Conservation (phyloP, 116 monocot species). For the Trichopus zeylanicus region DNA sequence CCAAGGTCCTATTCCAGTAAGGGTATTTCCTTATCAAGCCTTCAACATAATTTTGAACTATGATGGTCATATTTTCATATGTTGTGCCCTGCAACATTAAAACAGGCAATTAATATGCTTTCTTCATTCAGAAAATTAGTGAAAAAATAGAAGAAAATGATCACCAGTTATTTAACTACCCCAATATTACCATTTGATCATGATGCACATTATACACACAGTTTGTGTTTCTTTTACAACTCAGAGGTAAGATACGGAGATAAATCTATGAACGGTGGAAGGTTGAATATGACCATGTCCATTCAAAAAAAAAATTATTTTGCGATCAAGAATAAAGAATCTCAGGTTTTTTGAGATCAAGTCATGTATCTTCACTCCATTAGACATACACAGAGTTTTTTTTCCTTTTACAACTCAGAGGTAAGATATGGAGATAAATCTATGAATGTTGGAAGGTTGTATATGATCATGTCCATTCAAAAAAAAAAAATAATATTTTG, state of each 20-base stretch:
- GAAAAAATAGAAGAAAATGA: neutral
- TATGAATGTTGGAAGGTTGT: too few relatives aligned
- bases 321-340: neutral
- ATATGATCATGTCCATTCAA: too few relatives aligned
- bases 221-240: neutral
- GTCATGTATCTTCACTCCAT: neutral
- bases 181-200: neutral
- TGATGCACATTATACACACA: neutral
- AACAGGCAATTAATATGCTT: neutral
- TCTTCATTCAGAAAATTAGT: neutral
- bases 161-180: neutral
- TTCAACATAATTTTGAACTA: slow-evolving; percentile 85
- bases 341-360: neutral
- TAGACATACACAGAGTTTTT: neutral
- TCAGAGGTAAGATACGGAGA: too few relatives aligned
- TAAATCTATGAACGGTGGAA: too few relatives aligned
- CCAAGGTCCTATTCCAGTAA: slow-evolving; percentile 95
- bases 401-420: neutral
- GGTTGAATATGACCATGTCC: too few relatives aligned
- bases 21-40: slow-evolving; percentile 90
- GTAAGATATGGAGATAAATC: too few relatives aligned
- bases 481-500: too few relatives aligned
- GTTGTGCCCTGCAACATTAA: slow-evolving; percentile 65
- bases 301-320: too few relatives aligned
- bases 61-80: slow-evolving; percentile 93